Evolutionary conservation across 768 basidiomycete species (phyloP), one percentile per base, ranked within the genome.

Genomic region (Serendipita sp.): DNA sequence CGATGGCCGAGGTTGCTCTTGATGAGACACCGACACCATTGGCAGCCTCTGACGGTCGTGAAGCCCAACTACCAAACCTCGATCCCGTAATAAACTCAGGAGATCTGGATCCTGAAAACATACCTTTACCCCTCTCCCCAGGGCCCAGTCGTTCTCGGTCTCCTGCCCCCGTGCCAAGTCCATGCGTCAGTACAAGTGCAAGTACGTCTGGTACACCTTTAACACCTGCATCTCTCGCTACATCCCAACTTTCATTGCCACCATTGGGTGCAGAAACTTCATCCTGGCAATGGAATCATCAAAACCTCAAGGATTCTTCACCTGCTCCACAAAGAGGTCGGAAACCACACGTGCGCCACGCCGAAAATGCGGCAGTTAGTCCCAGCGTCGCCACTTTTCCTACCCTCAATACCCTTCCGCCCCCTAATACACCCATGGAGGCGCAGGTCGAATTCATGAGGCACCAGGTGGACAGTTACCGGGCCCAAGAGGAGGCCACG

Each of bases 371-470:
- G 8, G n/a, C n/a, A 31, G 5, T n/a, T 2, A 31, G 29, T 8
- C 48, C 48, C 6, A 50, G 5, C n/a, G 48, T 60, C 27, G 36
- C 55, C 55, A 31, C 55, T 36, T 60, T 60, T 37, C 55, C 55
- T 8, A 60, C 55, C 8, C 36, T 60, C 10, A 60, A 60, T 60
- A 60, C 55, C 13, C 36, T 60, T 3, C 55, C 55, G 55, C 55
- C 55, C 29, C 55, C 55, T 4, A 60, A 60, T 34, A 60, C 55
- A 34, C 55, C 55, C 4, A 23, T 60, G 33, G 55, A 60, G 29
- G 55, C 33, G 8, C 55, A 60, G n/a, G 34, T 60, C 55, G 55
- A 60, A 34, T 60, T 60, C 34, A 60, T 60, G 55, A 23, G 29
- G 16, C 18, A 60, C 10, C 55, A 60, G 29, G 55, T 60, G 27